Conservation (phyloP, 2,329 filamentous ascomycete genomes). For the Teratosphaeria zuluensis region DNA sequence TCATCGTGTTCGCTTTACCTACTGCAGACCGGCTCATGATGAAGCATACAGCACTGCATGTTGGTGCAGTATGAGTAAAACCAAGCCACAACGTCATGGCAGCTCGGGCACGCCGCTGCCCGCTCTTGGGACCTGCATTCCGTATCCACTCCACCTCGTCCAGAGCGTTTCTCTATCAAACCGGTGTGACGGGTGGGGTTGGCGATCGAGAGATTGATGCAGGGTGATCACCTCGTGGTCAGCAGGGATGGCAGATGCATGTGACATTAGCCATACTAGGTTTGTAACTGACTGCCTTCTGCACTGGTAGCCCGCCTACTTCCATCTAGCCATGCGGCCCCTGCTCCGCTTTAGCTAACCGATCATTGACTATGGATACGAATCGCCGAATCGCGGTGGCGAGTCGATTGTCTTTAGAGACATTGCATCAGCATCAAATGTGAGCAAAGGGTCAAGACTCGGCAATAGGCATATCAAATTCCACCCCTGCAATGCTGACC, state of each 20-base stretch:
- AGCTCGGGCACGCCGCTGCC: background rate
- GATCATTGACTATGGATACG: background rate
- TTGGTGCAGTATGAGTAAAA: background rate
- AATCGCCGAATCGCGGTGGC: background rate
- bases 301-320: background rate
- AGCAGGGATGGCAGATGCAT: background rate
- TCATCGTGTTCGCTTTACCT: background rate
- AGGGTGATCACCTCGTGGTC: slow-evolving; percentile 1
- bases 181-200: background rate
- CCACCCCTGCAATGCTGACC: background rate
- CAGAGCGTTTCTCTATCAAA: background rate
- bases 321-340: background rate
- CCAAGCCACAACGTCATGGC: background rate
- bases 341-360: background rate
- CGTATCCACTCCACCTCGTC: background rate
- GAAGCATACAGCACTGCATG: background rate
- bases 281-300: background rate
- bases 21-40: background rate
- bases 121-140: background rate
- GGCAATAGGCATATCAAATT: background rate
- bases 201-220: background rate
- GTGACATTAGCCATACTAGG: background rate
- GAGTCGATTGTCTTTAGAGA: background rate
- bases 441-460: background rate
- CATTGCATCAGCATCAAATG: background rate